phyloP scores from a whole-genome alignment of 352 stramenopile species.

The Phytophthora hibernalis region DNA sequence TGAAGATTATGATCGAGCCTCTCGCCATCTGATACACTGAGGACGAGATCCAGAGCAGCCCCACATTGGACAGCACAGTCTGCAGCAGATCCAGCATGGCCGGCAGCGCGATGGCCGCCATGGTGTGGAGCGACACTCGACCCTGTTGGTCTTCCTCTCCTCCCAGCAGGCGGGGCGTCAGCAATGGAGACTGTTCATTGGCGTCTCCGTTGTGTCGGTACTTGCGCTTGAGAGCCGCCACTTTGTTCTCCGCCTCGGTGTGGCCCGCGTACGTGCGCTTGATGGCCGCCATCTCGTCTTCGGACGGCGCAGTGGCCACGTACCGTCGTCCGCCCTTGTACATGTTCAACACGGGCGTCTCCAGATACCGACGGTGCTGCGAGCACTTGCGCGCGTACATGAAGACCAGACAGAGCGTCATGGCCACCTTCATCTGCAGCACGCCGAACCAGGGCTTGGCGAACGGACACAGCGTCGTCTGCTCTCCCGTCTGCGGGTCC shows the following conservation, averaged over 20 bases:
- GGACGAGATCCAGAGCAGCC: conserved; percentile 88
- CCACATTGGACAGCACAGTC: conserved; percentile 89
- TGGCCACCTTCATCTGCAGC: conserved; percentile 88
- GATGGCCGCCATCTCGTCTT: conserved; percentile 43
- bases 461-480: conserved; percentile 76
- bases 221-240: conserved; percentile 51
- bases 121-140: conserved; percentile 57
- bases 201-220: conserved; percentile 28
- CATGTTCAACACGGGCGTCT: conserved; percentile 71
- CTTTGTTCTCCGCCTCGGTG: conserved; percentile 50
- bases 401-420: conserved; percentile 82
- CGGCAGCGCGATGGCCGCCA: conserved; percentile 68
- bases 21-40: conserved; percentile 93
- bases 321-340: conserved; percentile 72
- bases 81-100: conserved; percentile 84
- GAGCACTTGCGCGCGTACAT: conserved; percentile 68
- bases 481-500: conserved; percentile 45
- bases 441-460: conserved; percentile 90
- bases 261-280: conserved; percentile 51
- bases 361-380: conserved; percentile 66
- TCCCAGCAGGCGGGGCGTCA: conserved; percentile 23
- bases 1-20: conserved; percentile 93
- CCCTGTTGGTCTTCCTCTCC: conserved; percentile 31
- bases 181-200: conserved; percentile 44
- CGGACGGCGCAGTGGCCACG: conserved; percentile 51